phyloP scores from a whole-genome alignment of 2,329 filamentous ascomycete species.

The Apiospora hydei region DNA sequence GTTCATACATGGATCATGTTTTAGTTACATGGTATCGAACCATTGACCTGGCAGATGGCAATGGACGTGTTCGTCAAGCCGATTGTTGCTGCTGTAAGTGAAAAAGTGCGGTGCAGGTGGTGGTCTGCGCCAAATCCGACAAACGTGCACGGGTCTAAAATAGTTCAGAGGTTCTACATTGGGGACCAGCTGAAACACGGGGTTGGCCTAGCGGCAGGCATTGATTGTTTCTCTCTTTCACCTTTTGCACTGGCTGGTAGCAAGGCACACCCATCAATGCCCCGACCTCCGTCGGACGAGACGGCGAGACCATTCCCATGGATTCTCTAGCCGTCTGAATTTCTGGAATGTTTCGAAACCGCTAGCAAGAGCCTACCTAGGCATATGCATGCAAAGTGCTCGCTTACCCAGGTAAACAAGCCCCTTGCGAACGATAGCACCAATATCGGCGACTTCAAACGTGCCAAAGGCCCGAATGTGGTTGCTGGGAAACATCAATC shows the following conservation, averaged over 20 bases:
- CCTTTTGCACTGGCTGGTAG: not conserved
- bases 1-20: not conserved
- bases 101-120: not conserved
- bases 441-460: too few species aligned
- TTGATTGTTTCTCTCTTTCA: not conserved
- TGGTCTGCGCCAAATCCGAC: not conserved
- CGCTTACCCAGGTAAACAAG: not conserved
- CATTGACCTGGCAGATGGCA: not conserved
- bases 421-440: too few species aligned
- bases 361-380: not conserved
- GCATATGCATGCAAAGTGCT: not conserved
- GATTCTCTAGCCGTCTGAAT: not conserved
- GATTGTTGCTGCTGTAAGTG: not conserved
- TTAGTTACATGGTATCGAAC: not conserved
- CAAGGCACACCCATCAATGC: too few species aligned
- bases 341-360: conserved; percentile 16
- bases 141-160: not conserved
- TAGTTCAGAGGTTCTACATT: not conserved
- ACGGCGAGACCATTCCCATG: too few species aligned
- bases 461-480: not conserved
- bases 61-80: not conserved
- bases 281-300: not conserved
- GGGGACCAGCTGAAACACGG: conserved; percentile 14
- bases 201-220: not conserved
- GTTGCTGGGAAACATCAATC: not conserved